phyloP scores from a whole-genome alignment of 1,284 basidiomycete genomes.

The Fomitopsis betulina region DNA sequence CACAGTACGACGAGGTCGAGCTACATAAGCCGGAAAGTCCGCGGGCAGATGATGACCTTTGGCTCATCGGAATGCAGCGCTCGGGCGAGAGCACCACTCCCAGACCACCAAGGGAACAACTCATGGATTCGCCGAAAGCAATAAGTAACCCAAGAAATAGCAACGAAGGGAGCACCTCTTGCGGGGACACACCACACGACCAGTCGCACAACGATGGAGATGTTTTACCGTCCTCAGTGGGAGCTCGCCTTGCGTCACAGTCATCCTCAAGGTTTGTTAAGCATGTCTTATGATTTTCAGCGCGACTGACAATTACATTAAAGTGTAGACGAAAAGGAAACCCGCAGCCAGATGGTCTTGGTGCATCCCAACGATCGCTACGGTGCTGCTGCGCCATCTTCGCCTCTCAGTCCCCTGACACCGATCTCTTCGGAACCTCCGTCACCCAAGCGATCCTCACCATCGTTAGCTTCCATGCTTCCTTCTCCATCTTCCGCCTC shows the following conservation, averaged over 20 bases:
- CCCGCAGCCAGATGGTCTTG: too few relatives aligned
- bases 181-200: neutral
- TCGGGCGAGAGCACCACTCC: neutral
- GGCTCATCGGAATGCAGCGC: neutral
- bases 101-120: neutral
- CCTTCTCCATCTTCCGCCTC: constrained; percentile 21
- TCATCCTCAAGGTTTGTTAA: too few relatives aligned
- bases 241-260: too few relatives aligned
- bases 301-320: too few relatives aligned
- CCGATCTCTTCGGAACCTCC: neutral
- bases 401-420: neutral
- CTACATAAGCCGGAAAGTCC: neutral
- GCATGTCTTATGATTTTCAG: too few relatives aligned
- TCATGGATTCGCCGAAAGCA: neutral
- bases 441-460: neutral
- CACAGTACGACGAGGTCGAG: neutral
- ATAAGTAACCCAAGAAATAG: neutral
- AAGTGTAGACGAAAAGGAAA: too few relatives aligned
- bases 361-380: too few relatives aligned
- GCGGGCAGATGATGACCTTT: neutral
- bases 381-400: neutral
- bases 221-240: neutral
- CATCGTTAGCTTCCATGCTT: neutral
- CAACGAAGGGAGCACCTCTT: neutral
- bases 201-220: neutral